Percentiles rank a stretch among this genome's conserved stretches.
Conservation (phyloP, 169 alveolate genomes). For the Hepatocystis sp. region DNA sequence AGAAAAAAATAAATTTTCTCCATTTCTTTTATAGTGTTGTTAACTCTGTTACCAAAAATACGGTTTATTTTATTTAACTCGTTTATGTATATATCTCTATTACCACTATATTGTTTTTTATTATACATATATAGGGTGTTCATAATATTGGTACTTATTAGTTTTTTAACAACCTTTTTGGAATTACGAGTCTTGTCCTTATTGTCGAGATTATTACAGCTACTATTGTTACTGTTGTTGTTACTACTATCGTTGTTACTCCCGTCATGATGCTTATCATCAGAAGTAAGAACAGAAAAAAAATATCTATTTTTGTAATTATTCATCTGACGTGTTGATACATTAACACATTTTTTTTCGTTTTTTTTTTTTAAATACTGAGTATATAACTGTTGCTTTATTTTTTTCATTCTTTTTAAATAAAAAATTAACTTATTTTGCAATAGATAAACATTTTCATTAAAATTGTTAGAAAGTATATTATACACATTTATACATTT, state of each 20-base stretch:
- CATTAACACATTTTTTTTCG: background rate
- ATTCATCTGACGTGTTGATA: background rate
- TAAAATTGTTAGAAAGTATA: conserved; percentile 13
- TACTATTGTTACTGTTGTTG: too few relatives aligned
- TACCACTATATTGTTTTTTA: conserved; percentile 53
- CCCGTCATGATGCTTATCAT: too few relatives aligned
- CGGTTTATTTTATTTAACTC: conserved; percentile 60
- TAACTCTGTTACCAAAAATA: conserved; percentile 33
- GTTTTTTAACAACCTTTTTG: conserved; percentile 11
- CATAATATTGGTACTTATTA: conserved; percentile 28
- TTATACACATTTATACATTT: conserved; percentile 10
- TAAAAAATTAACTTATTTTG: conserved; percentile 12
- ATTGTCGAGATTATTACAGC: too few relatives aligned
- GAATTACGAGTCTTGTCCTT: background rate
- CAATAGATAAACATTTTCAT: conserved; percentile 18
- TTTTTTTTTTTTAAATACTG: conserved; percentile 18
- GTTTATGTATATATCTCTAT: conserved; percentile 37
- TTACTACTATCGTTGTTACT: too few relatives aligned
- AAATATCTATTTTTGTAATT: too few relatives aligned
- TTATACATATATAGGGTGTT: conserved; percentile 13
- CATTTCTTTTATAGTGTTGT: conserved; percentile 12
- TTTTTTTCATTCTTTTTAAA: conserved; percentile 15
- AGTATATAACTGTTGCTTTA: conserved; percentile 14
- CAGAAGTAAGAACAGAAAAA: too few relatives aligned
- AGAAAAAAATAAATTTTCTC: conserved; percentile 13